A percentile compares a stretch with the other conserved stretches of the same genome.
Evolutionary conservation across 208 protist genomes (phyloP).

Genomic region (Leishmania mexicana): DNA sequence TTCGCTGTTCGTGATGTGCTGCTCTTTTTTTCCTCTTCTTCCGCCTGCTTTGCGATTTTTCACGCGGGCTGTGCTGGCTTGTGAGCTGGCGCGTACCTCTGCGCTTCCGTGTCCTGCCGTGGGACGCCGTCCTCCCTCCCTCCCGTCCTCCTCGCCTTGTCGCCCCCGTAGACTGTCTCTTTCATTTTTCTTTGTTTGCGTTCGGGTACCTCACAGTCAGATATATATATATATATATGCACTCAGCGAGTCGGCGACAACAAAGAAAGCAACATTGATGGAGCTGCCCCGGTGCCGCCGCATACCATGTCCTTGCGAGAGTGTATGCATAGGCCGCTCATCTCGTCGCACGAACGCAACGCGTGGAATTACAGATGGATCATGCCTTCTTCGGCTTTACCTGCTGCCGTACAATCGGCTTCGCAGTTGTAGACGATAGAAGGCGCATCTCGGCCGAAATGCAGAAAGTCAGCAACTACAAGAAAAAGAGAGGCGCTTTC

Average conservation of each 20-base stretch:
- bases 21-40: constrained; percentile 4
- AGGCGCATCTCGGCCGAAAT: background rate
- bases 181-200: background rate
- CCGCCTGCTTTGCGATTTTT: background rate
- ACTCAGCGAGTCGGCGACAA: background rate
- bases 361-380: background rate
- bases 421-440: background rate
- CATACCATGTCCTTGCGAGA: background rate
- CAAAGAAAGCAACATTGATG: background rate
- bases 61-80: background rate
- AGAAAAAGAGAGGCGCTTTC: background rate
- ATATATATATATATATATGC: too few species aligned
- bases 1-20: background rate
- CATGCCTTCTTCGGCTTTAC: background rate
- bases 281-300: background rate
- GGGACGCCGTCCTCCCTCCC: background rate
- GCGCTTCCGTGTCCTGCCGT: background rate
- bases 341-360: background rate
- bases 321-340: background rate
- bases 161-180: background rate
- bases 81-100: background rate
- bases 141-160: background rate
- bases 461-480: background rate
- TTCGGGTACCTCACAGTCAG: background rate
- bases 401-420: background rate